Evolutionary conservation across 2,329 filamentous ascomycete genomes (phyloP), one percentile per base, ranked within the genome.

Genomic region (Aspergillus aculeatinus): DNA sequence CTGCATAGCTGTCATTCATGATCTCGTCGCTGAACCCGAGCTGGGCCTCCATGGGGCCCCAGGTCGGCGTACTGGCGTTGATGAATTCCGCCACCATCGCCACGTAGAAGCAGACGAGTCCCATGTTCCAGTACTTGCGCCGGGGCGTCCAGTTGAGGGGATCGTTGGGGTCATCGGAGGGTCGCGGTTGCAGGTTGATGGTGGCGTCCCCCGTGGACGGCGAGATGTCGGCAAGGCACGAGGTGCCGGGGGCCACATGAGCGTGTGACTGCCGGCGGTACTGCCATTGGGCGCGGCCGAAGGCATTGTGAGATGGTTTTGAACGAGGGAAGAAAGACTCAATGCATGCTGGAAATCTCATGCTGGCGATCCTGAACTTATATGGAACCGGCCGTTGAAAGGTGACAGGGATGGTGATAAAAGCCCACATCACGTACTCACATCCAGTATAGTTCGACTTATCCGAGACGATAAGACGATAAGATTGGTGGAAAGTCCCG

Each of bases 1-100:
- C 74, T 0, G 81, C 82, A 56, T 77, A 79, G 3, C 75, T 77
- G 55, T 81, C 74, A 54, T 82, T 83, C 35, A 83, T 62, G 0
- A 74, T 63, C 0, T 68, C 70, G 51, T 71, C 75, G 58, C 69
- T 76, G 65, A 82, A 79, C 39, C 76, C 75, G 0, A 84, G 72
- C 58, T 83, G 73, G 4, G 64, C 57, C 23, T 78, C 73, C 65
- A 81, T 69, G 1, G 75, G 72, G 0, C 72, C 75, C 80, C 81
- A 83, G 7, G 75, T 76, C n/a, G 42, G 27, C 27, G 27, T 29
- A 9, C 27, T 29, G 27, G 27, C 27, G 27, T 29, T 29, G 27
- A 29, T 51, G 19, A 51, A 51, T 9, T 56, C 78, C 25, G 77
- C 76, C 6, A 80, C 75, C 35, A 80, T 39, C 16, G 66, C 63